Base-by-base conservation (phyloP, 768 basidiomycete genomes). In the Leccinum fibrillosum region DNA sequence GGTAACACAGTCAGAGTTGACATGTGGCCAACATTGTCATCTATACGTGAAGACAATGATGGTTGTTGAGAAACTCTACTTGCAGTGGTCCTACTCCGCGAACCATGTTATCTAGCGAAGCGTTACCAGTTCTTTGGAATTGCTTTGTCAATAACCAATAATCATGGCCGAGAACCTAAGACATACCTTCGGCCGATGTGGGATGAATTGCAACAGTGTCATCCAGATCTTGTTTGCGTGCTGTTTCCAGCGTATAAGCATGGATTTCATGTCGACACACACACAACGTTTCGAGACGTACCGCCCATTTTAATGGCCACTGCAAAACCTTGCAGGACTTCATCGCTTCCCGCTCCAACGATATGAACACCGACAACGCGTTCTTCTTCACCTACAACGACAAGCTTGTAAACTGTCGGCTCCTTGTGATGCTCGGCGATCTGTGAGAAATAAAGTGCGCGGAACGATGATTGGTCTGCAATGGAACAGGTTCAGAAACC, bases 251-350 rank as follows among this genome's bases (percentile, higher is more conserved):
- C 3, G 9, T 21, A 28, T 73, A 12, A 67, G 59, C 7, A 8
- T 25, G n/a, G 11, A 13, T 23, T 6, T 6, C 12, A 10, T 45
- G 8, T 25, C 3, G 21, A 34, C 19, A 34, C 15, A 0, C 23
- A 37, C 6, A 19, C 13, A 12, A 7, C 2, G 23, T 39, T 44
- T 53, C 7, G 9, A 34, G 10, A 73, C 80, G 11, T 65, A 82
- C 80, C 82, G 21, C 90, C 90, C 96, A 98, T 96, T 79, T 98
- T 98, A 65, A 99, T 80, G 12, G 97, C 97, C n/a, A 98, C 93
- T 2, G 78, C 92, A 74, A 97, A 98, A 62, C 96, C 96, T 80
- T 99, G 97, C 76, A 95, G 75, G 64, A 90, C 84, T 75, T 99
- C 97, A 70, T 99, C 97, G 66, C 89, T 90, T 45, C 97, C 97